Evolutionary conservation across 257 asterid genomes (phyloP), one percentile per base, ranked within the genome.

Genomic region (Fraxinus americana): DNA sequence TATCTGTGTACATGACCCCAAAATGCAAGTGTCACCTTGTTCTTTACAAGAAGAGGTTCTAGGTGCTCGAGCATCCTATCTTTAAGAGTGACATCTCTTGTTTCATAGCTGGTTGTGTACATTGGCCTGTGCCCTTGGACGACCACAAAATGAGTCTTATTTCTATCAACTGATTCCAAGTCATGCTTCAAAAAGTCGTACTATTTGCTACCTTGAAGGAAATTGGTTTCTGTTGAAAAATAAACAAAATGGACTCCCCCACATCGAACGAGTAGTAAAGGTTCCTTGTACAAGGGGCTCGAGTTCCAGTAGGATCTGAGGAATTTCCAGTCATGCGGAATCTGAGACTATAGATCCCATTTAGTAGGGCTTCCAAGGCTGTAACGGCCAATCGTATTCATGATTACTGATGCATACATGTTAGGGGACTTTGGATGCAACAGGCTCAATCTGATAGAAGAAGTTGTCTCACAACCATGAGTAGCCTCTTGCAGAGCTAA

Each of bases 401-500:
- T 89, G 93, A 78, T 89, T 89, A 43, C 91, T 91, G 4, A 86
- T 86, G 76, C 90, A 86, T 11, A 87, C 88, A 59, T 86, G 91
- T 48, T 87, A 87, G 2, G 93, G 91, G 9, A 89, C 88, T 73
- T 70, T 75, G 71, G 93, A 87, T 11, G 91, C 91, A 71, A 86
- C 50, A 6, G 88, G 87, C 75, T 89, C 89, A 21, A 89, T 76
- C 74, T 87, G 91, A 65, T 81, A 27, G 75, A 86, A 87, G 52
- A 89, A 89, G 76, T 83, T 85, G 80, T 89, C 93, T 91, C 91
- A 89, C 75, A 87, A 78, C 90, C 91, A 87, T 1, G 90, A 54
- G 75, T 87, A 87, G 25, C 93, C 93, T 79, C 89, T 83, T 9
- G 93, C 93, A n/a, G 87, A 86, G 83, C 91, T 86, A 74, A 89